Conservation (phyloP, 768 basidiomycete species). For the Tricholoma hemisulphureum region DNA sequence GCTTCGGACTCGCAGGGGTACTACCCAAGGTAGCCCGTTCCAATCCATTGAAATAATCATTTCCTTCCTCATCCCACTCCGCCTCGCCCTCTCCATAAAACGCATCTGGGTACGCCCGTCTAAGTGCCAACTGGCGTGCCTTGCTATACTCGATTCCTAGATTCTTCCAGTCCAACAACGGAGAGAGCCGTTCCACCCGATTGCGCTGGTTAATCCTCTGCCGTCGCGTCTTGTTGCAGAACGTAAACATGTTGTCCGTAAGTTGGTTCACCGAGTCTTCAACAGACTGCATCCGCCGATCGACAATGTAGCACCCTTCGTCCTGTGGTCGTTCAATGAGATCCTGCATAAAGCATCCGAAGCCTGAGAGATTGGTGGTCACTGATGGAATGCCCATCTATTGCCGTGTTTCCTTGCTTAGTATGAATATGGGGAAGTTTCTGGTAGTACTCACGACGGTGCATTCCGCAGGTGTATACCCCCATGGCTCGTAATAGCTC, state of each 20-base stretch:
- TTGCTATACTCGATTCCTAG: constrained; percentile 97
- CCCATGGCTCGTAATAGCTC: constrained; percentile 96
- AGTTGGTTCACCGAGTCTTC: constrained; percentile 91
- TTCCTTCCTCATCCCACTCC: constrained; percentile 37
- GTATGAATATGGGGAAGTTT: constrained; percentile 1
- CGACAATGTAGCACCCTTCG: constrained; percentile 96
- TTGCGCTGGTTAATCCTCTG: constrained; percentile 99
- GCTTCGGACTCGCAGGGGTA: constrained; percentile 84
- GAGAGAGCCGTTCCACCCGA: constrained; percentile 90
- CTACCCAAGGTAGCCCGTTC: constrained; percentile 70
- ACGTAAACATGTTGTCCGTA: constrained; percentile 69
- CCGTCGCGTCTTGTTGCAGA: constrained; percentile 81
- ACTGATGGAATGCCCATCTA: constrained; percentile 98
- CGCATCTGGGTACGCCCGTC: constrained; percentile 93
- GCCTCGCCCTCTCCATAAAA: constrained; percentile 65
- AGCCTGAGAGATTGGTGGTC: constrained; percentile 97
- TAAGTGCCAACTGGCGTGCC: constrained; percentile 85
- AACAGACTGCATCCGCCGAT: constrained; percentile 83
- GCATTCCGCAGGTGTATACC: constrained; percentile 96
- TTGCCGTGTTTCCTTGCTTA: constrained; percentile 4
- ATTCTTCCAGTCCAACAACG: constrained; percentile 97
- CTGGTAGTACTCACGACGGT: constrained; percentile 72
- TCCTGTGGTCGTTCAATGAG: constrained; percentile 92
- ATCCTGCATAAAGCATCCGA: constrained; percentile 99
- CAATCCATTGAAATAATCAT: constrained; percentile 55